Conservation (phyloP, 495 filamentous ascomycete species). For the Hypoxylon subgilvum region DNA sequence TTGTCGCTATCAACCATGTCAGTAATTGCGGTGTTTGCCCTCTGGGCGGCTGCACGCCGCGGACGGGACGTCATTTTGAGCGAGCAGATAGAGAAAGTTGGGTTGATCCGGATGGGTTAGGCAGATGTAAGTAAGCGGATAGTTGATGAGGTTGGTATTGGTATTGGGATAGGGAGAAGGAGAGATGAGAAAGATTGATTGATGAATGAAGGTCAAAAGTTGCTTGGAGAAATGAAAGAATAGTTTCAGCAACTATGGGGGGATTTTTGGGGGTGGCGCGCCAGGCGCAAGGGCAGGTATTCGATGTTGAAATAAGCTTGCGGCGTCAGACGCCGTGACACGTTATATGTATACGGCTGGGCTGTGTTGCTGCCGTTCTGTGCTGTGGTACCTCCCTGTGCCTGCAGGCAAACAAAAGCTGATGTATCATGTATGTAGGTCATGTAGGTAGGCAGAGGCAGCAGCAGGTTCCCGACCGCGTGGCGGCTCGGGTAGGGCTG, state of each 20-base stretch:
- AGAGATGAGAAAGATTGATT: background rate
- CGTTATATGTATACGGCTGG: constrained; percentile 5
- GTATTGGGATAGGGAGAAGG: constrained; percentile 6
- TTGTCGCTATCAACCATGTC: constrained; percentile 59
- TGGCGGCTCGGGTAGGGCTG: constrained; percentile 19
- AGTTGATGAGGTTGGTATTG: constrained; percentile 8
- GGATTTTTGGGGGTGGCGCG: constrained; percentile 32
- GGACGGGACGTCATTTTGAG: constrained; percentile 51
- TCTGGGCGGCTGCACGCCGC: constrained; percentile 56
- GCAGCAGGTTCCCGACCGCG: constrained; percentile 27
- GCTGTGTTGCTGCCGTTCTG: background rate
- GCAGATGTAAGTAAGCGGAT: background rate
- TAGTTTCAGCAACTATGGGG: background rate
- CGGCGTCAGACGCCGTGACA: constrained; percentile 39
- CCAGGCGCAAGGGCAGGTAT: constrained; percentile 20
- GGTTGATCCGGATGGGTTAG: constrained; percentile 7
- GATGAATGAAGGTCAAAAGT: background rate
- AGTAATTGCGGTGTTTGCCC: constrained; percentile 57
- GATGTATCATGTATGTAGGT: too few relatives aligned
- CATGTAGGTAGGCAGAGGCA: background rate
- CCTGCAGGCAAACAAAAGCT: constrained; percentile 30
- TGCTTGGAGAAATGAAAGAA: too few relatives aligned
- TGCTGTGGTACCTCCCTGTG: background rate
- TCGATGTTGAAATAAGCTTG: constrained; percentile 37
- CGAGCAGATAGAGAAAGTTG: background rate